phyloP scores from a whole-genome alignment of 495 filamentous ascomycete species.

The Aspergillus steynii region DNA sequence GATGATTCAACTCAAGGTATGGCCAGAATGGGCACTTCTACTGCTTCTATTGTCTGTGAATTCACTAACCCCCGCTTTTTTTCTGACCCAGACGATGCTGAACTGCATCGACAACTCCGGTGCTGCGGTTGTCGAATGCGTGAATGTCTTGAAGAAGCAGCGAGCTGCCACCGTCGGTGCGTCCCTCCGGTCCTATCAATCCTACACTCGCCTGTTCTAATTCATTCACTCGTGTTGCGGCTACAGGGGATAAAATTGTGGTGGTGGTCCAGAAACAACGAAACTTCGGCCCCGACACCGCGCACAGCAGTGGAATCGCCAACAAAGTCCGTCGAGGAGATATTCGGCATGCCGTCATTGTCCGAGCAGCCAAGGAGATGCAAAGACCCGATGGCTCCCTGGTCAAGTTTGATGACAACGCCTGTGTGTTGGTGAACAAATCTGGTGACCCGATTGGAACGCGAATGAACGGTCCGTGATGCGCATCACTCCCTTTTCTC shows the following conservation, averaged over 20 bases:
- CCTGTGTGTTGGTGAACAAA: conserved; percentile 97
- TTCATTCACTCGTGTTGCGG: neutral
- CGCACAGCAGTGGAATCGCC: conserved; percentile 58
- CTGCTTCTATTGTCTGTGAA: neutral
- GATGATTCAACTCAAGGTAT: conserved; percentile 99
- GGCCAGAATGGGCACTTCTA: neutral
- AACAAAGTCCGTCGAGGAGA: conserved; percentile 96
- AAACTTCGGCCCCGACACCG: conserved; percentile 65
- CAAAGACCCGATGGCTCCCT: conserved; percentile 84
- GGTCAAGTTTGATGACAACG: conserved; percentile 95
- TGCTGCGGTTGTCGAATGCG: conserved; percentile 96
- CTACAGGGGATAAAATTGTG: conserved; percentile 91
- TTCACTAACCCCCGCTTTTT: conserved; percentile 11
- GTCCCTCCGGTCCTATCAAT: conserved; percentile 17
- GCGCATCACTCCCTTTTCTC: neutral
- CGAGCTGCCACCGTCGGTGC: conserved; percentile 85
- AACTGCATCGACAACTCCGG: conserved; percentile 99
- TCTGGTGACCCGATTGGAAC: conserved; percentile 92
- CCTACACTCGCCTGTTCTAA: neutral
- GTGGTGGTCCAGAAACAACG: conserved; percentile 97
- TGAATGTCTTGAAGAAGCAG: conserved; percentile 88
- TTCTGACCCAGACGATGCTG: conserved; percentile 76
- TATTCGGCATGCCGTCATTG: conserved; percentile 93
- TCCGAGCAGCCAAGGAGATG: conserved; percentile 84
- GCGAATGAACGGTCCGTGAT: conserved; percentile 73